A percentile compares a stretch with the other conserved stretches of the same genome.
These are phyloP conservation scores for Onygenales sp. DNA, from an alignment of 2,329 filamentous ascomycete genomes.

Conservation along the genomic window DNA sequence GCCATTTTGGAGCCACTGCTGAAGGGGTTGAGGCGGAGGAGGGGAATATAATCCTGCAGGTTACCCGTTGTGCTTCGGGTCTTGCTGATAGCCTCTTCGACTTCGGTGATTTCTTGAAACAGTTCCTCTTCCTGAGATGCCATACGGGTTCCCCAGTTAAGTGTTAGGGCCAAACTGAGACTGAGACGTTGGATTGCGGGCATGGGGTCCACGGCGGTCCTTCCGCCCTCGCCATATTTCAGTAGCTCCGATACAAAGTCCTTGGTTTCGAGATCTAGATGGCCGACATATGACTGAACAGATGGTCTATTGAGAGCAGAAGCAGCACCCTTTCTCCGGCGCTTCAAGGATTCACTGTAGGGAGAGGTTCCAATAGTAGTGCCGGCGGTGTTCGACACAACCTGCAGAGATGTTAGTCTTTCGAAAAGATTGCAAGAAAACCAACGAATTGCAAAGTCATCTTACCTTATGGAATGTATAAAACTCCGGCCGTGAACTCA, in stretches of 20 bases:
- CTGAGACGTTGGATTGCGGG: slow-evolving; percentile 58
- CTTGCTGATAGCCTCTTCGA: slow-evolving; percentile 51
- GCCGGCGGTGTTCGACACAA: slow-evolving; percentile 55
- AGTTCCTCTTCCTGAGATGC: slow-evolving; percentile 49
- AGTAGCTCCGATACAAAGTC: slow-evolving; percentile 54
- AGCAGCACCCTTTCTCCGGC: slow-evolving; percentile 55
- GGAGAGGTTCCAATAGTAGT: slow-evolving; percentile 61
- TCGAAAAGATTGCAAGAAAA: background rate
- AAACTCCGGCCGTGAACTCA: slow-evolving; percentile 48
- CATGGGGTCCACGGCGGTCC: slow-evolving; percentile 51
- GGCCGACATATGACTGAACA: slow-evolving; percentile 52
- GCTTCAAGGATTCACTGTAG: slow-evolving; percentile 55
- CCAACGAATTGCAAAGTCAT: background rate
- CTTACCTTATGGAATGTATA: slow-evolving; percentile 51
- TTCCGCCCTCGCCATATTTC: slow-evolving; percentile 47
- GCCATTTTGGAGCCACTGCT: slow-evolving; percentile 50
- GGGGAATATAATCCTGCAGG: slow-evolving; percentile 52
- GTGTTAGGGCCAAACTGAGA: slow-evolving; percentile 52
- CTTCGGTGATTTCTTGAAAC: slow-evolving; percentile 55
- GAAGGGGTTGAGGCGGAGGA: slow-evolving; percentile 52
- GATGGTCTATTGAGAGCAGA: slow-evolving; percentile 57
- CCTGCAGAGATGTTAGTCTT: slow-evolving; percentile 24
- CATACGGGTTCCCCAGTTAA: slow-evolving; percentile 59
- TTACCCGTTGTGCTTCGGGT: slow-evolving; percentile 54
- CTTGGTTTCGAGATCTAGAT: slow-evolving; percentile 53